Evolutionary conservation across 2,329 filamentous ascomycete genomes (phyloP).

Genomic region (Davidsoniella virescens): DNA sequence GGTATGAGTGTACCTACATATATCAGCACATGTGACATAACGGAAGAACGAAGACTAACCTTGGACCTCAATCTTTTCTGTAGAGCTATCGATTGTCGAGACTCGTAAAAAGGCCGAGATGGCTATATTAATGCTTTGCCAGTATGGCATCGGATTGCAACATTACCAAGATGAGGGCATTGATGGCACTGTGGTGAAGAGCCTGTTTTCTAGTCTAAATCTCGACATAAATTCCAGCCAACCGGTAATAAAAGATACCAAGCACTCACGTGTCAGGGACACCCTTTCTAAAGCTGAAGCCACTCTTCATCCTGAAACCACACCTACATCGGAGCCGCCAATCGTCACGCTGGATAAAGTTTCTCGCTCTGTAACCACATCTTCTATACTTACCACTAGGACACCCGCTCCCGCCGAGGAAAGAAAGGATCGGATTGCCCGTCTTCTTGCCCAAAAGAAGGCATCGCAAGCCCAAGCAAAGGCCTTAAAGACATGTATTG

Average conservation of each 20-base stretch:
- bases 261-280: not conserved
- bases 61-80: not conserved
- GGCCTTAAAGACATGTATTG: not conserved
- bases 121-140: slow-evolving; percentile 48
- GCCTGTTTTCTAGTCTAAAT: slow-evolving; percentile 53
- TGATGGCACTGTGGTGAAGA: slow-evolving; percentile 42
- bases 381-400: not conserved
- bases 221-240: slow-evolving; percentile 28
- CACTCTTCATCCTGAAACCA: not conserved
- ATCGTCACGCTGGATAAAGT: too few relatives aligned
- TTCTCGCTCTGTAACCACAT: not conserved
- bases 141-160: slow-evolving; percentile 54
- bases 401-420: slow-evolving; percentile 30
- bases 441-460: slow-evolving; percentile 54
- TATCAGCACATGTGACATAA: not conserved
- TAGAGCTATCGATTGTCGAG: slow-evolving; percentile 18
- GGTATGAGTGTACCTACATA: not conserved
- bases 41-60: not conserved
- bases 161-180: slow-evolving; percentile 61
- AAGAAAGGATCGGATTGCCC: slow-evolving; percentile 61
- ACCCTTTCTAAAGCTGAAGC: not conserved
- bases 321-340: not conserved
- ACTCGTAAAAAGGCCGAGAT: slow-evolving; percentile 45
- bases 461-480: not conserved
- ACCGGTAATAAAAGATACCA: not conserved